Evolutionary conservation across 345 rosid species (phyloP).

Genomic region (Rhodomyrtus tomentosa): DNA sequence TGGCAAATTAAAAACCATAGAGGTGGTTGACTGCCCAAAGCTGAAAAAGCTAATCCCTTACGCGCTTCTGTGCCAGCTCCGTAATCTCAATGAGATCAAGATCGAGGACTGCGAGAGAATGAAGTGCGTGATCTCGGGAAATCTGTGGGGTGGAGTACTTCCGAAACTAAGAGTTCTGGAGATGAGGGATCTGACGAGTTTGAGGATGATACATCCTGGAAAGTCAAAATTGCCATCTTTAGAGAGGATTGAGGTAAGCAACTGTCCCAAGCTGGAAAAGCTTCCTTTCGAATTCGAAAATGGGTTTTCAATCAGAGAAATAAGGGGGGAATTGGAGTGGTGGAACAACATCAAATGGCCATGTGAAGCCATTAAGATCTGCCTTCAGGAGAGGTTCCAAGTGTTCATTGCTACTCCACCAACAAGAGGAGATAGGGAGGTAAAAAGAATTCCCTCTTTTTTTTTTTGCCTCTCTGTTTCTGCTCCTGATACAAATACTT

Average conservation of each 20-base stretch:
- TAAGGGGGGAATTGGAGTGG: slow-evolving; percentile 13
- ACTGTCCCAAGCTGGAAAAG: slow-evolving; percentile 11
- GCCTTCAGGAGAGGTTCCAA: slow-evolving; percentile 10
- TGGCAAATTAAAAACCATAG: slow-evolving; percentile 5
- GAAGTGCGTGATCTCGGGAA: slow-evolving; percentile 1
- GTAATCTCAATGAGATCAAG: slow-evolving; percentile 19
- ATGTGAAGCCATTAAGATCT: neutral
- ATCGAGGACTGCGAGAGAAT: slow-evolving; percentile 11
- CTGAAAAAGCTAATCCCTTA: slow-evolving; percentile 11
- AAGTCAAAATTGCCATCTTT: slow-evolving; percentile 3
- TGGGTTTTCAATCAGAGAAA: slow-evolving; percentile 1
- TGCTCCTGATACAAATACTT: neutral
- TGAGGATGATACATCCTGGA: slow-evolving; percentile 10
- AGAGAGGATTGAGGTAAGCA: slow-evolving; percentile 15
- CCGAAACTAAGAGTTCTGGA: slow-evolving; percentile 13
- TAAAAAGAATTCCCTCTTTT: neutral
- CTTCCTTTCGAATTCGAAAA: slow-evolving; percentile 13
- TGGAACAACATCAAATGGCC: slow-evolving; percentile 5
- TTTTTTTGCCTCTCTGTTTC: neutral
- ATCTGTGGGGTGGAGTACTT: neutral
- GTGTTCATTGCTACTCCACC: neutral
- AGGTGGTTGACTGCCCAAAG: slow-evolving; percentile 13
- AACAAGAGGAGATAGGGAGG: neutral
- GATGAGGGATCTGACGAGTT: slow-evolving; percentile 9
- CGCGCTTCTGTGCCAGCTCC: slow-evolving; percentile 10